These are phyloP conservation scores for Talaromyces sp. DNA, from an alignment of 2,329 filamentous ascomycete genomes.

Conservation along the genomic window DNA sequence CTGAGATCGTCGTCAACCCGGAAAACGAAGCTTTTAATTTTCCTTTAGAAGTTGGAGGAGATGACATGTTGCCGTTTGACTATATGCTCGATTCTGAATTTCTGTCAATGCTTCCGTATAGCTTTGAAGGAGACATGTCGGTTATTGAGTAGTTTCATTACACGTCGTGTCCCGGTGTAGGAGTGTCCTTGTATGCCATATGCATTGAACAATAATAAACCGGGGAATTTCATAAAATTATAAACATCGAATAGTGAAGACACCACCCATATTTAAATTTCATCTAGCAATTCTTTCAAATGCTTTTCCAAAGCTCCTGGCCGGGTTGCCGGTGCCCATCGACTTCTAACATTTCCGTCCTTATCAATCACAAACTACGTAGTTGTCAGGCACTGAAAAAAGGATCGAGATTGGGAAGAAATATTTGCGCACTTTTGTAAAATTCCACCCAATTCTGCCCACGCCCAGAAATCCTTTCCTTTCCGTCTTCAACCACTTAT, in stretches of 20 bases:
- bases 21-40: not conserved
- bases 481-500: too few species aligned
- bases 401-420: too few species aligned
- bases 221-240: not conserved
- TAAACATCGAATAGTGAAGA: not conserved
- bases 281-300: not conserved
- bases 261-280: not conserved
- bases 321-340: not conserved
- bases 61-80: slow-evolving; percentile 6
- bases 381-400: not conserved
- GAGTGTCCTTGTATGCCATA: not conserved
- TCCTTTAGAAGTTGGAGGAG: not conserved
- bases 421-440: not conserved
- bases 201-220: not conserved
- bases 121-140: not conserved
- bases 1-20: not conserved
- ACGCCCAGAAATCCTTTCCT: too few species aligned
- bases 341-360: not conserved
- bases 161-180: not conserved
- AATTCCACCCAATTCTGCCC: not conserved
- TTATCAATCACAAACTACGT: not conserved
- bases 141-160: not conserved
- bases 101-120: slow-evolving; percentile 10
- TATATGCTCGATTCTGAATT: slow-evolving; percentile 12
- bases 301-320: not conserved